Base-by-base conservation (phyloP, 108 stramenopile species). In the Cyclotella atomus region DNA sequence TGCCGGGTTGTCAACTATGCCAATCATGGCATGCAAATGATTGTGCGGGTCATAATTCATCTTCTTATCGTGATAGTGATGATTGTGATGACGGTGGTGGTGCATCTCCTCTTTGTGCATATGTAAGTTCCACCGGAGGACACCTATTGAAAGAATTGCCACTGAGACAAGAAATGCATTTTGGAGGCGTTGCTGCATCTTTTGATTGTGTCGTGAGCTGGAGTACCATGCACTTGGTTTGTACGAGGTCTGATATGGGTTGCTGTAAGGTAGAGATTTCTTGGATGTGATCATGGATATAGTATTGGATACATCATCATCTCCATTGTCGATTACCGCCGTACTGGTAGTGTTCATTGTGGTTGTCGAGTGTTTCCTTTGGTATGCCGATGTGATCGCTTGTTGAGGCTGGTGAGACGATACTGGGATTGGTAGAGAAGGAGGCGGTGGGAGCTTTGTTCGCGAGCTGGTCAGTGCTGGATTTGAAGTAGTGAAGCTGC, bases 11-110 rank as follows among this genome's bases (percentile, higher is more conserved):
- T 78, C 77, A 10, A 71, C 35, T 3, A 70, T 29, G 32, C 77
- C 77, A 12, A 66, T 71, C 77, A 78, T 78, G 62, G 80, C 59
- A 81, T 77, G 75, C n/a, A 81, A 72, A 77, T 76, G 68, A 49
- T 60, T 29, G 25, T 71, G 76, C 41, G 65, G 12, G 29, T 77
- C 38, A 32, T 8, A 16, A 23, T 61, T 1, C 36, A 2, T 14
- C 3, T 61, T n/a, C 36, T 16, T 38, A 50, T 60, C 16, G 38
- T 70, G 75, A 54, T 52, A 65, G 29, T 50, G 73, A 43, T 50
- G 53, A 20, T 61, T 50, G 43, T 43, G 65, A 17, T 77, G 64
- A 53, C 65, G 56, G 33, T 67, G 70, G 73, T 66, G 60, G 25
- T 73, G 62, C 21, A 33, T 64, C 45, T 47, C 46, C 25, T 9